Conservation (phyloP, 495 filamentous ascomycete species). For the Hapsidospora chrysogenum region DNA sequence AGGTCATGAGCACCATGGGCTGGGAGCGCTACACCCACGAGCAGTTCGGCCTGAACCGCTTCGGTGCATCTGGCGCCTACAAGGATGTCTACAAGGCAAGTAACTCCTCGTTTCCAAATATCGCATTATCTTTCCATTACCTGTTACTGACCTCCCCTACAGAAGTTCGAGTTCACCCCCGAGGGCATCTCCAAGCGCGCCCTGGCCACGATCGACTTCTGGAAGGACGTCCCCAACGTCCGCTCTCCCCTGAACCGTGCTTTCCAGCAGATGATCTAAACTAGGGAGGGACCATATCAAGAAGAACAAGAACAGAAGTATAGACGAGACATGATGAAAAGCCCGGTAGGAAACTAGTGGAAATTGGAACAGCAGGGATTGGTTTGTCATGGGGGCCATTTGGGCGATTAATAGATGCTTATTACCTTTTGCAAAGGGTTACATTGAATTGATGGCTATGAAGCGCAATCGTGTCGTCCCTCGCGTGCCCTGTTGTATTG, state of each 20-base stretch:
- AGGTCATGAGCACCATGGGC: conserved; percentile 82
- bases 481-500: too few relatives aligned
- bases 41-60: conserved; percentile 97
- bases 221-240: conserved; percentile 75
- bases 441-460: too few relatives aligned
- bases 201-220: conserved; percentile 80
- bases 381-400: too few relatives aligned
- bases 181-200: conserved; percentile 94
- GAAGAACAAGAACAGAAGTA: neutral
- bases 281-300: neutral
- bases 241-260: conserved; percentile 93
- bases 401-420: too few relatives aligned
- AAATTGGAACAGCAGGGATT: too few relatives aligned
- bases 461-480: too few relatives aligned
- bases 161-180: conserved; percentile 99
- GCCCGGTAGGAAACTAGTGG: too few relatives aligned
- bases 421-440: too few relatives aligned
- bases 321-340: too few relatives aligned
- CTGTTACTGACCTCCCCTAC: conserved; percentile 15
- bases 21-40: conserved; percentile 98
- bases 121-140: neutral
- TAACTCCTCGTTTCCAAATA: conserved; percentile 15
- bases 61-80: conserved; percentile 91
- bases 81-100: conserved; percentile 89
- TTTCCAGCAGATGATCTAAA: conserved; percentile 70